phyloP scores from a whole-genome alignment of 1,284 basidiomycete genomes.

The Coniferiporia weirii region DNA sequence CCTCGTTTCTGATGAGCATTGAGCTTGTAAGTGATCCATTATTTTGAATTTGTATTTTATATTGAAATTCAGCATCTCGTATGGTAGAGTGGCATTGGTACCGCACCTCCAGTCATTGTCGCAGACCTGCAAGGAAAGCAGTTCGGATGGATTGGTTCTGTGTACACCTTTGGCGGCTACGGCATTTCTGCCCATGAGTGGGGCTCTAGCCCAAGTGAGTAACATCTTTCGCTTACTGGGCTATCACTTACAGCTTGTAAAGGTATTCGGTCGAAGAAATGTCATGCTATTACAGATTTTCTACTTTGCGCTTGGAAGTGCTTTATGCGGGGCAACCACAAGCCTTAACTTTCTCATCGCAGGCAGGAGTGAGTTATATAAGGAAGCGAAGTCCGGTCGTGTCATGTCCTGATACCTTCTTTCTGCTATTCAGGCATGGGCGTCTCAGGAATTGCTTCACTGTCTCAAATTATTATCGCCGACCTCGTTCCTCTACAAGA shows the following conservation, averaged over 20 bases:
- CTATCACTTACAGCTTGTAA: background rate
- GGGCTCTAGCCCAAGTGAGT: constrained; percentile 21
- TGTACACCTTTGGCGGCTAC: constrained; percentile 24
- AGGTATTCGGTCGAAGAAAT: constrained; percentile 32
- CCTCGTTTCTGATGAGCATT: constrained; percentile 13
- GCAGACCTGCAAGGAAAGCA: constrained; percentile 22
- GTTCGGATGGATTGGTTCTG: constrained; percentile 27
- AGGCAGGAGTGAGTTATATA: constrained; percentile 26
- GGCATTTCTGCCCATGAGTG: constrained; percentile 23
- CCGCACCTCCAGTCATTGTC: constrained; percentile 24
- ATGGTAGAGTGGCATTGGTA: constrained; percentile 13
- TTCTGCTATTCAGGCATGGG: constrained; percentile 31
- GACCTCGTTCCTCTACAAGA: constrained; percentile 37
- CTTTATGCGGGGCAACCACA: constrained; percentile 36
- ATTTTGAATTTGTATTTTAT: background rate
- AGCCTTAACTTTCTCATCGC: constrained; percentile 40
- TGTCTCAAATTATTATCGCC: constrained; percentile 29
- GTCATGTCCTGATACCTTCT: background rate
- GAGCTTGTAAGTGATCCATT: constrained; percentile 15
- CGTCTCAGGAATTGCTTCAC: constrained; percentile 29
- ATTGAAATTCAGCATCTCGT: background rate
- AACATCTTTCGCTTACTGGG: background rate
- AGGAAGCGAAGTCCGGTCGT: no score
- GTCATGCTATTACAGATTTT: constrained; percentile 30
- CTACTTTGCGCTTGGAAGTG: constrained; percentile 36